Conservation (phyloP, 768 basidiomycete genomes). For the Russula virescens region DNA sequence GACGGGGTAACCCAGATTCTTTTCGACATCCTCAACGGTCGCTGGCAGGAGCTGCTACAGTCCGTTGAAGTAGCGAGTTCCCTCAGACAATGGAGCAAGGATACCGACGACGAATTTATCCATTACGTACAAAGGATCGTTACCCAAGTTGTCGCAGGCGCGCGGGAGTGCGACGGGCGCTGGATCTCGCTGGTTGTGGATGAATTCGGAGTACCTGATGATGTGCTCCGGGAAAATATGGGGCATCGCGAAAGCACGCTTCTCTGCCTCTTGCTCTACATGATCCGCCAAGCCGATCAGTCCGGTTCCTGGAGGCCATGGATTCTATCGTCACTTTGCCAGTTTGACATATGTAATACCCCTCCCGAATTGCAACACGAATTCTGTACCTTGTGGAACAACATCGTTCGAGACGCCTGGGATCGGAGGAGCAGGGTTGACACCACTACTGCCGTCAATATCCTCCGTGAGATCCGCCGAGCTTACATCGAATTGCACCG, state of each 20-base stretch:
- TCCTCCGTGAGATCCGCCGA: neutral
- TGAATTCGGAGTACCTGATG: neutral
- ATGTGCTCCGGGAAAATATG: neutral
- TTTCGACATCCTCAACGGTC: neutral
- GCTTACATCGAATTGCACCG: neutral
- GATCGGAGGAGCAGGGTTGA: neutral
- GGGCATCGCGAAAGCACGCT: neutral
- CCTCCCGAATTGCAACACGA: neutral
- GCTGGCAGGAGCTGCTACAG: neutral
- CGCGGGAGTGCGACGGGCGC: neutral
- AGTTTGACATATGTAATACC: neutral
- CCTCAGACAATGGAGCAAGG: neutral
- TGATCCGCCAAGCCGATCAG: neutral
- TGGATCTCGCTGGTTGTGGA: neutral
- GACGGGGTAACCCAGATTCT: neutral
- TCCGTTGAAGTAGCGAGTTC: neutral
- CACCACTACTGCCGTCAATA: neutral
- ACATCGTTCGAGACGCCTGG: neutral
- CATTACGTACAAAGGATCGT: neutral
- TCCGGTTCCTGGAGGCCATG: neutral
- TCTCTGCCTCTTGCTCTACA: neutral
- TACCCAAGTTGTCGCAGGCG: neutral
- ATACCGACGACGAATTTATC: neutral
- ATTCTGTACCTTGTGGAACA: neutral
- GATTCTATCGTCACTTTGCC: neutral